phyloP scores from a whole-genome alignment of 1,139 yeast genomes.

The Diutina mesorugosa region DNA sequence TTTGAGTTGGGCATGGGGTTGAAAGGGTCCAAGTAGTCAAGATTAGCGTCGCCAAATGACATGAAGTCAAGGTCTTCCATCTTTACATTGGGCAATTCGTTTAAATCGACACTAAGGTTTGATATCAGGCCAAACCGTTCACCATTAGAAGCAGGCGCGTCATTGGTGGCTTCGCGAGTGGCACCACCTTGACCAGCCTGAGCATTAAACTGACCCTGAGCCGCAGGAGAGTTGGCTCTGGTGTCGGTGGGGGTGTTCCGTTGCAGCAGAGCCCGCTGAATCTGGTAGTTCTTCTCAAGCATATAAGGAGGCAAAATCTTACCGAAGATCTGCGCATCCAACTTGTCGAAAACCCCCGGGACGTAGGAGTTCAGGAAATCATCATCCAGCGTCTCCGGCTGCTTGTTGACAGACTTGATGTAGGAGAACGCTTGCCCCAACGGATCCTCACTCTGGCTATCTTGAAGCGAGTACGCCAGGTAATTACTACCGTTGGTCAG shows the following conservation, averaged over 20 bases:
- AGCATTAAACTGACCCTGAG: background rate
- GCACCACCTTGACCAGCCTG: background rate
- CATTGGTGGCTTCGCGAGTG: background rate
- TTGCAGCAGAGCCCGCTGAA: background rate
- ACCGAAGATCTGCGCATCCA: slow-evolving; percentile 78
- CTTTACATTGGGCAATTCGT: background rate
- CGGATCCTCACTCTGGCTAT: background rate
- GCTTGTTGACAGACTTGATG: background rate
- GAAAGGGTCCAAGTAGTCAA: slow-evolving; percentile 2
- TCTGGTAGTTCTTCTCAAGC: slow-evolving; percentile 22
- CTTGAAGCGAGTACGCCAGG: background rate
- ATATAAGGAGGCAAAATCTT: slow-evolving; percentile 74
- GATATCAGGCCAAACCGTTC: background rate
- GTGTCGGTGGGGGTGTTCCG: background rate
- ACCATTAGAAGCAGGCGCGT: background rate
- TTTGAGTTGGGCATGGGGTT: slow-evolving; percentile 1
- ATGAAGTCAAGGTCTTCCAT: background rate
- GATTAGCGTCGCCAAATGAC: slow-evolving; percentile 1
- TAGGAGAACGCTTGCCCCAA: background rate
- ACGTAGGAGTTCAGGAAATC: slow-evolving; percentile 25
- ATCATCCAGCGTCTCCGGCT: background rate
- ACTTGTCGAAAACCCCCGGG: slow-evolving; percentile 73
- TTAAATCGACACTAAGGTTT: background rate
- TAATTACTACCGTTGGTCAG: background rate
- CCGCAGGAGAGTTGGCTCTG: background rate